Base-by-base conservation (phyloP, 176 grass and related monocot genomes). In the Eragrostis nindensis region DNA sequence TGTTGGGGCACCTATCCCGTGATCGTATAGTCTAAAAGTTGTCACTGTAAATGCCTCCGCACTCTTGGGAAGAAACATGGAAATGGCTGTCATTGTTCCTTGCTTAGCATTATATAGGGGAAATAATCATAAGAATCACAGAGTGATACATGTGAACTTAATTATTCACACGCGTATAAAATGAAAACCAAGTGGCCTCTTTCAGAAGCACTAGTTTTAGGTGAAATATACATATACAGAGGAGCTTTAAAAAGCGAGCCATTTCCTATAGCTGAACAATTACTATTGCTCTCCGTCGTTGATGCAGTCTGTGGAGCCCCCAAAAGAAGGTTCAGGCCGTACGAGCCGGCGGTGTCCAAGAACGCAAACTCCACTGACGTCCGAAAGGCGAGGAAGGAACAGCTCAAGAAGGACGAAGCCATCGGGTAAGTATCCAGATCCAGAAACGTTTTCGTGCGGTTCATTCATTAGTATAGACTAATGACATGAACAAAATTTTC, bases 241-340 rank as follows among this genome's bases (percentile, higher is more conserved):
- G n/a, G n/a, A n/a, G n/a, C 4, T 36, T 36, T 15, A 47, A 14
- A 55, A 48, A 43, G 4, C 2, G 7, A 36, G 32, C 22, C 24
- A 1, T 75, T 44, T 66, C 8, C 0, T 13, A 70, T 41, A 8
- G 14, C 60, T 38, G 11, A 53, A 52, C 4, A 5, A 60, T 25
- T 71, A 65, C 38, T 17, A 66, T 66, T 0, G 5, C 15, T 62
- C 29, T 76, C 3, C 75, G 53, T 61, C 44, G 17, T 3, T 88
- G 50, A 45, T 64, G 65, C 86, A 99, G 96, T 99, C 7, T 99
- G 96, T 77, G 92, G 92, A 76, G 92, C 90, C 60, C 96, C 92
- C 8, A 99, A 99, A 79, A 87, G 96, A 70, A 91, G 92, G 75
- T 99, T 99, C 79, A 91, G 41, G 85, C 0, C 86, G 0, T 93